Evolutionary conservation across 495 filamentous ascomycete species (phyloP), one percentile per base, ranked within the genome.

Genomic region (Chaetomium cochliodes): DNA sequence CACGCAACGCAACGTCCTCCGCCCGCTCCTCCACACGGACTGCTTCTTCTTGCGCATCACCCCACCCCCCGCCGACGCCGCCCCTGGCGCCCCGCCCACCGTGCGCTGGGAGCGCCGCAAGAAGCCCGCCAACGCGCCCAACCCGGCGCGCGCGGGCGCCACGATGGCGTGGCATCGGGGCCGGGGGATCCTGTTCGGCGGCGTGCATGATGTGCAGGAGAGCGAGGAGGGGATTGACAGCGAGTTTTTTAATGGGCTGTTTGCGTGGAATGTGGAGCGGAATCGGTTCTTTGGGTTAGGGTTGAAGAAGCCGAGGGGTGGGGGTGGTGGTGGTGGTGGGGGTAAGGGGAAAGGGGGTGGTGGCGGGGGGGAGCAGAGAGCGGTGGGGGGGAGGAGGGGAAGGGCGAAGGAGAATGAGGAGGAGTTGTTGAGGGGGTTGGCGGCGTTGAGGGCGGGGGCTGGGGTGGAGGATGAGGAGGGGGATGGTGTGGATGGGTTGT

Each of bases 141-240:
- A 86, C 67, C 94, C 94, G 6, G 64, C 90, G 2, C 85, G 93
- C 26, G 92, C 92, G 2, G 94, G 94, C 54, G 85, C 90, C 18
- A 97, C 92, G 2, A 96, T 97, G 91, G 85, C 90, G 0, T 89
- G 88, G 71, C 94, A 98, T 74, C 93, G 92, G 74, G 93, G 94
- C 1, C 86, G 94, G 64, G 94, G 94, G 2, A 92, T 98, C 64
- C 77, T 89, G 74, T 98, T 98, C 70, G 94, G 94, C 46, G 94
- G 94, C 61, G 94, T 98, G 7, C 90, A 96, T 64, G 94, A 98
- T 70, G 89, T 96, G 1, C 92, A 96, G 71, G 84, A 96, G 71
- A 96, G 84, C 66, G 94, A 98, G 71, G 94, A 98, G 76, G 92
- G 90, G 13, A 93, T 98, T 46, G 92, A 98, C 20, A 94, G 90